Percentiles rank a stretch among this genome's conserved stretches.
These are phyloP conservation scores for Fusarium sp. DNA, from an alignment of 2,329 filamentous ascomycete species.

Conservation along the genomic window DNA sequence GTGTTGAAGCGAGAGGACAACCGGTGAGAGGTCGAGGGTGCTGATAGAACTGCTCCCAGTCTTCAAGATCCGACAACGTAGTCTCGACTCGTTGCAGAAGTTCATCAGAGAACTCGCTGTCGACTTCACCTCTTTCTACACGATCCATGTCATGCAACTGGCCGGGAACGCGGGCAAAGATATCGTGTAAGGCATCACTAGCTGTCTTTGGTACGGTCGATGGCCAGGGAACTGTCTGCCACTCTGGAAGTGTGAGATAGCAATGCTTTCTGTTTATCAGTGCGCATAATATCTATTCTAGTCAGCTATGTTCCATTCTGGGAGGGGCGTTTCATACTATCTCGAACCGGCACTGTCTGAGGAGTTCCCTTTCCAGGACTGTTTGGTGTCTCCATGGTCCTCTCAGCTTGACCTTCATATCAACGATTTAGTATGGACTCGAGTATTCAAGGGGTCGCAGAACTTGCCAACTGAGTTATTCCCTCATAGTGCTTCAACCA, in stretches of 20 bases:
- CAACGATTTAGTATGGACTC: neutral
- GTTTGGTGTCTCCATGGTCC: slow-evolving; percentile 11
- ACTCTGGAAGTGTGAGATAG: slow-evolving; percentile 10
- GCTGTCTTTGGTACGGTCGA: neutral
- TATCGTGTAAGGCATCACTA: slow-evolving; percentile 14
- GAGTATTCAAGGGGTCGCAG: fast-evolving
- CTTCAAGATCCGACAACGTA: neutral
- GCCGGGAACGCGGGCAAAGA: slow-evolving; percentile 17
- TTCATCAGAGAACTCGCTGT: neutral
- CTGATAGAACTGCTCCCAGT: slow-evolving; percentile 7
- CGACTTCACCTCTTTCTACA: neutral
- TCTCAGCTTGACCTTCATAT: slow-evolving; percentile 3
- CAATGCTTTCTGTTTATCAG: slow-evolving; percentile 11
- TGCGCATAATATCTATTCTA: neutral
- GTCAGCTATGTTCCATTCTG: neutral
- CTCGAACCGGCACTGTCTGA: slow-evolving; percentile 23
- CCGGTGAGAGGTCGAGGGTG: neutral
- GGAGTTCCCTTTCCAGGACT: neutral
- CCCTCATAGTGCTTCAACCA: slow-evolving; percentile 23
- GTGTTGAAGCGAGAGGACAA: neutral
- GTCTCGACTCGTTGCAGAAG: neutral
- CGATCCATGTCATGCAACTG: slow-evolving; percentile 2
- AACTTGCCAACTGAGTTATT: slow-evolving; percentile 3
- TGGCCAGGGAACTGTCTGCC: neutral
- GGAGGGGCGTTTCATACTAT: neutral